Percentiles rank a stretch among this genome's conserved stretches.
Conservation (phyloP, 352 stramenopile genomes). For the Phytopythium montanum region DNA sequence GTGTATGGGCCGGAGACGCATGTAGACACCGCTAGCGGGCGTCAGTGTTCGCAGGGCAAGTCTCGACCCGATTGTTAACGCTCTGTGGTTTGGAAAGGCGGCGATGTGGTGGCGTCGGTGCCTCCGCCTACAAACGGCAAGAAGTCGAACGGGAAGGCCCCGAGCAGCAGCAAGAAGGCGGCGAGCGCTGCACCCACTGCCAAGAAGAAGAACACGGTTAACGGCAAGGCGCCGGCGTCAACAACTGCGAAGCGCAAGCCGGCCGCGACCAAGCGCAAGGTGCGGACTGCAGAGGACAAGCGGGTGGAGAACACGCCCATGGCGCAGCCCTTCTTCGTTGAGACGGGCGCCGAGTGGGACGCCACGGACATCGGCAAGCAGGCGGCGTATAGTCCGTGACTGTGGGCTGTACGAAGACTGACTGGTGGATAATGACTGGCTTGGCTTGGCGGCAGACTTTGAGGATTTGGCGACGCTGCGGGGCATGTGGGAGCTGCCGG, state of each 20-base stretch:
- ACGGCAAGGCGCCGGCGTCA: slow-evolving; percentile 11
- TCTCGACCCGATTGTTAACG: not conserved
- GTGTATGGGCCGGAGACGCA: too few relatives aligned
- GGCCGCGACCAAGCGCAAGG: slow-evolving; percentile 51
- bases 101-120: not conserved
- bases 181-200: not conserved
- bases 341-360: slow-evolving; percentile 68
- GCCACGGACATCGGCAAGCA: slow-evolving; percentile 41
- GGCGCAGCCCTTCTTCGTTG: slow-evolving; percentile 57
- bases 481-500: slow-evolving; percentile 70
- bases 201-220: slow-evolving; percentile 7
- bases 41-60: too few relatives aligned
- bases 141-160: not conserved
- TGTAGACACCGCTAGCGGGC: too few relatives aligned
- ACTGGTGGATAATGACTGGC: too few relatives aligned
- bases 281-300: slow-evolving; percentile 50
- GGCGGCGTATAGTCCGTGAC: too few relatives aligned
- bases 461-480: slow-evolving; percentile 61
- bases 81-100: not conserved
- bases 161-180: not conserved
- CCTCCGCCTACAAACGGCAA: not conserved
- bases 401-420: too few relatives aligned
- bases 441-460: slow-evolving; percentile 54
- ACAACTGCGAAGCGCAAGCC: slow-evolving; percentile 21
- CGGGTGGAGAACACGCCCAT: slow-evolving; percentile 55